Base-by-base conservation (phyloP, 2,329 filamentous ascomycete species). In the Chaetothyriales sp. region DNA sequence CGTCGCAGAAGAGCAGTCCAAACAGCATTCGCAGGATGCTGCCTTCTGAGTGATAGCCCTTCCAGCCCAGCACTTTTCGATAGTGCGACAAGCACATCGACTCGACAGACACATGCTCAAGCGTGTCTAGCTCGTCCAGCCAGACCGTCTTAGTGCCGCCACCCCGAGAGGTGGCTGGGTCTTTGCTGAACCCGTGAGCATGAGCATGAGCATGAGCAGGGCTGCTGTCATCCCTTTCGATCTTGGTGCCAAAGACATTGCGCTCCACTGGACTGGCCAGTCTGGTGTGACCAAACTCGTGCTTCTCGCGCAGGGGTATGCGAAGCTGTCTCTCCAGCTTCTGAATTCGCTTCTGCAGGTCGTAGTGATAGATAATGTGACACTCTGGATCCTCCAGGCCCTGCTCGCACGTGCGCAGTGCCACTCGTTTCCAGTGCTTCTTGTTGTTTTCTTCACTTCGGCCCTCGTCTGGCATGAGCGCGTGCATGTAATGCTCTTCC, bases 401-500 rank as follows among this genome's bases (percentile, higher is more conserved):
- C 43, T 77, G 72, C 65, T 95, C 89, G 62, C 92, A 96, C 0
- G 92, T 98, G 6, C 72, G 69, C 3, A 86, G 72, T 0, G 92
- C 86, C 18, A 81, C 74, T 7, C 77, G 74, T 63, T 82, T 87
- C 89, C 89, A 98, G 57, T 85, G 75, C 60, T 83, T 90, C 68
- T 86, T 92, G 62, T 84, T 83, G 7, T 70, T 67, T 44, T 84
- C 80, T 15, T 73, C 67, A 42, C 63, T 70, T 43, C 72, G 70
- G 25, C 67, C 71, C 2, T 70, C 68, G 1, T 65, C 65, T 0
- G 75, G 70, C 26, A 71, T 73, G 5, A 84, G 63, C 3, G 75
- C 71, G 61, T 80, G 76, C 85, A 96, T 89, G 65, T 98, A 96
- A 63, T 93, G 88, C 64, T 98, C 92, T 69, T 98, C 92, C 1